Base-by-base conservation (phyloP, 2,329 filamentous ascomycete genomes). In the Fusarium sp. region DNA sequence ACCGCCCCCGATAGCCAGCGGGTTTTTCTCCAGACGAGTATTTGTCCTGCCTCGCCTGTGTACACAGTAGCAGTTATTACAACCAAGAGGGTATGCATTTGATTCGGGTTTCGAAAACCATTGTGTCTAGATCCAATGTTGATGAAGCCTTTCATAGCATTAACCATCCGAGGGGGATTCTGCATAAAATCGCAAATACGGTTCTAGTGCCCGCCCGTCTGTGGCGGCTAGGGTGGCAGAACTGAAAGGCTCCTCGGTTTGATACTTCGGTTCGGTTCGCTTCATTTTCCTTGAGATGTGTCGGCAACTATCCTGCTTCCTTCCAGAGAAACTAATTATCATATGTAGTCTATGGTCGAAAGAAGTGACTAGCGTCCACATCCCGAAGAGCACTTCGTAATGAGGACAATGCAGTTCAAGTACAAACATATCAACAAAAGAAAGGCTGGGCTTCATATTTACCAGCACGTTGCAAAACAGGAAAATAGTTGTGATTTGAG, bases 221-320 rank as follows among this genome's bases (percentile, higher is more conserved):
- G 22, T n/a, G 22, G 22, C n/a, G 8, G 10, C 22, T 13, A 32
- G 45, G 30, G 53, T 38, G 28, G 18, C 13, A 26, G 22, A 54
- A 12, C n/a, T 20, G 26, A 35, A 65, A 15, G 20, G 11, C n/a
- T 55, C 18, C 18, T 65, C 45, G 58, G 50, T 22, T 48, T 50
- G 51, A 35, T 24, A n/a, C 14, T 51, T 64, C 67, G 66, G 41
- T 64, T 70, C 59, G 38, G 24, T 38, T 70, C 35, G 36, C 9
- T 53, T 65, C 39, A 24, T 32, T 32, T n/a, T 36, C 9, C 38
- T 35, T 32, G 4, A 26, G 13, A 36, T 20, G 17, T 38, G 13
- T 24, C 26, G 14, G 15, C 8, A 45, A 35, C 10, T n/a, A 47
- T 26, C n/a, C 9, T n/a, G 10, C 41, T 17, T 47, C 14, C 9